These are phyloP conservation scores for Podila verticillata DNA, from an alignment of 192 early-diverging fungal species.

Conservation along the genomic window DNA sequence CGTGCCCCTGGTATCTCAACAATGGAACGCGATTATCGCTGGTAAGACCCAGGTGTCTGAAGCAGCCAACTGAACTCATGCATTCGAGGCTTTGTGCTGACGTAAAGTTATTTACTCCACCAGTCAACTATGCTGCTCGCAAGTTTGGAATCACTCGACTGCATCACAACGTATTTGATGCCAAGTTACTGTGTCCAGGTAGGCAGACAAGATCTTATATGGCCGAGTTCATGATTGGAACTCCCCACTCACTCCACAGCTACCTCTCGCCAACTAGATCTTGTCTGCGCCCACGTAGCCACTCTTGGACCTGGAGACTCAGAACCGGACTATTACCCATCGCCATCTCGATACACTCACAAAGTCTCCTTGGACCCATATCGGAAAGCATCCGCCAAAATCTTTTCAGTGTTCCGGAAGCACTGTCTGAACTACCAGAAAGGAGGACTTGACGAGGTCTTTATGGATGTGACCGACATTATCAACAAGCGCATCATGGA, in stretches of 20 bases:
- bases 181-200: conserved; percentile 61
- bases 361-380: conserved; percentile 91
- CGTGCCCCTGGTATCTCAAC: conserved; percentile 85
- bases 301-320: conserved; percentile 78
- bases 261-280: conserved; percentile 52
- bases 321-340: conserved; percentile 72
- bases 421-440: conserved; percentile 70
- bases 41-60: no score
- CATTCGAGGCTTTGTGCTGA: no score
- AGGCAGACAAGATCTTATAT: neutral
- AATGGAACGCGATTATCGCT: conserved; percentile 90
- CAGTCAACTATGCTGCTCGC: conserved; percentile 88
- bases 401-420: conserved; percentile 76
- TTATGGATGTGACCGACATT: conserved; percentile 82
- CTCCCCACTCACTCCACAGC: neutral
- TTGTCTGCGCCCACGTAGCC: conserved; percentile 83
- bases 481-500: conserved; percentile 68
- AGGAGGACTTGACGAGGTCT: conserved; percentile 89
- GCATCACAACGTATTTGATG: conserved; percentile 61
- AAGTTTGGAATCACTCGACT: conserved; percentile 78
- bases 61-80: no score
- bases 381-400: conserved; percentile 72
- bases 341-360: conserved; percentile 77
- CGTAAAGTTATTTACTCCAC: no score
- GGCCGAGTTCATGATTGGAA: neutral